phyloP scores from a whole-genome alignment of 805 yeast species.

The Zygoascus tannicola region DNA sequence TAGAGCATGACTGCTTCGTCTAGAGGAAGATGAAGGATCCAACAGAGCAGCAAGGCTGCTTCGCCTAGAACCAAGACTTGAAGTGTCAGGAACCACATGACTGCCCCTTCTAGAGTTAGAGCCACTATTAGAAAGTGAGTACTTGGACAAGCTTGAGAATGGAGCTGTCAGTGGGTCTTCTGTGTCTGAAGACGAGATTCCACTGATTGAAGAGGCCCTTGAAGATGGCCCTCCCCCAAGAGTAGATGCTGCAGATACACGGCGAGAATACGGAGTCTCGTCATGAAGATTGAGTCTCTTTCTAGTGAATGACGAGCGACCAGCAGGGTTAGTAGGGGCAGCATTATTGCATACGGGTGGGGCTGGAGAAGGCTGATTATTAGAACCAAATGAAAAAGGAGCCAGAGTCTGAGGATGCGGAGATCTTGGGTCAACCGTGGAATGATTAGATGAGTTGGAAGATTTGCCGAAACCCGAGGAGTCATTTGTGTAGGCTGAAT shows the following conservation, averaged over 20 bases:
- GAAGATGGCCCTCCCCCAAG: conserved; percentile 4
- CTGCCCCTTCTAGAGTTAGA: conserved; percentile 17
- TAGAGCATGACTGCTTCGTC: neutral
- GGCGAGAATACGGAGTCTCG: conserved; percentile 12
- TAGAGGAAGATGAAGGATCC: too few relatives aligned
- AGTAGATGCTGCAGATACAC: conserved; percentile 13
- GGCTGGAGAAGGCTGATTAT: conserved; percentile 1
- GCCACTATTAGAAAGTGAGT: conserved; percentile 16
- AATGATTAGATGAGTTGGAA: conserved; percentile 12
- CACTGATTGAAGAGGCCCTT: conserved; percentile 20
- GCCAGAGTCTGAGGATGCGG: conserved; percentile 4
- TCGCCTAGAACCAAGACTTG: neutral
- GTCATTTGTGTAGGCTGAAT: conserved; percentile 19
- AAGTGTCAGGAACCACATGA: conserved; percentile 9
- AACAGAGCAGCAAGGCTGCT: too few relatives aligned
- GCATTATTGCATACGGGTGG: conserved; percentile 3
- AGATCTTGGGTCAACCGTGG: conserved; percentile 34
- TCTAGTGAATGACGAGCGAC: neutral
- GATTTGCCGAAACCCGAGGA: conserved; percentile 21
- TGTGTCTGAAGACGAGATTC: conserved; percentile 18
- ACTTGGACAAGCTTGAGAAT: conserved; percentile 17
- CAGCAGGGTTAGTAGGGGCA: neutral
- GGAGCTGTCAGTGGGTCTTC: conserved; percentile 20
- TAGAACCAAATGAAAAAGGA: conserved; percentile 1
- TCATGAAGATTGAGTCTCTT: neutral